A percentile compares a stretch with the other conserved stretches of the same genome.
These are phyloP conservation scores for Ogataea hybrid DNA, from an alignment of 1,139 yeast species.

Conservation along the genomic window DNA sequence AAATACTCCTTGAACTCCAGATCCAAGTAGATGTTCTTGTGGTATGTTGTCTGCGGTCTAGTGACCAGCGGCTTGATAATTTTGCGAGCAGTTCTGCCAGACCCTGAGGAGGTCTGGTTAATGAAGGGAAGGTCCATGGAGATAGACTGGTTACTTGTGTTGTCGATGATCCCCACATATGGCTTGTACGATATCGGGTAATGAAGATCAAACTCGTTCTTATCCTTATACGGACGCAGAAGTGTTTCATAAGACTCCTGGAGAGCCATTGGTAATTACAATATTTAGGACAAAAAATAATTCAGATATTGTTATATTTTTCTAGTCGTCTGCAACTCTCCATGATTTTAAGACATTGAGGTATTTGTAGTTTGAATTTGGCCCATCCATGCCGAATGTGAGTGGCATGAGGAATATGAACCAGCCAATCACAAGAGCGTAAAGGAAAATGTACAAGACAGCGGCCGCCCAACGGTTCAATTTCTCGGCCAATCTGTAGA, in stretches of 20 bases:
- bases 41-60: constrained; percentile 16
- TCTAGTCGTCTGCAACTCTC: constrained; percentile 43
- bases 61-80: constrained; percentile 22
- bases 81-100: constrained; percentile 15
- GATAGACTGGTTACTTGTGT: constrained; percentile 31
- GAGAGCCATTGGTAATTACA: constrained; percentile 18
- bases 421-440: constrained; percentile 57
- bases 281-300: not conserved
- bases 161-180: constrained; percentile 33
- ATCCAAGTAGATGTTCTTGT: constrained; percentile 53
- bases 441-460: constrained; percentile 46
- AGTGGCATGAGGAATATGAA: constrained; percentile 76
- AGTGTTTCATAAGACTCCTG: constrained; percentile 25
- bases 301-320: not conserved
- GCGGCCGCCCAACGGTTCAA: constrained; percentile 43
- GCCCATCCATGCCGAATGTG: constrained; percentile 90
- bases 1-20: constrained; percentile 68
- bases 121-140: constrained; percentile 31
- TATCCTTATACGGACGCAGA: constrained; percentile 31
- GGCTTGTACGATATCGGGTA: constrained; percentile 34
- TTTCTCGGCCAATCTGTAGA: constrained; percentile 42
- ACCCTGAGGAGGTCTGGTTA: constrained; percentile 9
- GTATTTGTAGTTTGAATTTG: constrained; percentile 61
- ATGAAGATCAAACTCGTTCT: constrained; percentile 30
- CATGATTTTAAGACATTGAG: constrained; percentile 77